phyloP scores from a whole-genome alignment of 306 rosid species.

The Cucurbita ficifolia region DNA sequence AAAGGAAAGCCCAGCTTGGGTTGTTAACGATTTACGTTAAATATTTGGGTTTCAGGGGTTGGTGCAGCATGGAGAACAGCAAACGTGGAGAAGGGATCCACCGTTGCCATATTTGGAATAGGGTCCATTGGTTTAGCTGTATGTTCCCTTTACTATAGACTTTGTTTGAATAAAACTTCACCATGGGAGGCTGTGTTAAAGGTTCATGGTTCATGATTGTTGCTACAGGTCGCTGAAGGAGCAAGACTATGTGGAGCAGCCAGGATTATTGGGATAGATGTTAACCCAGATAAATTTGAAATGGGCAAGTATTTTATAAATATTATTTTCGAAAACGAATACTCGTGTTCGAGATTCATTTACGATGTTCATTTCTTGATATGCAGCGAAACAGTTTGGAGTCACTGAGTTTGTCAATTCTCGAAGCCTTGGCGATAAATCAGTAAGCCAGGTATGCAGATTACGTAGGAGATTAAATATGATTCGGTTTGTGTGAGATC shows the following conservation, averaged over 20 bases:
- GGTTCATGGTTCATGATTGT: slow-evolving; percentile 7
- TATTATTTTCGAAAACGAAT: no score
- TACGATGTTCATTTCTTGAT: not conserved
- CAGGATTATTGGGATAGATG: slow-evolving; percentile 70
- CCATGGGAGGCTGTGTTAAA: not conserved
- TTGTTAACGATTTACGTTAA: no score
- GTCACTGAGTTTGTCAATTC: slow-evolving; percentile 47
- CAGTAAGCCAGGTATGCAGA: slow-evolving; percentile 51
- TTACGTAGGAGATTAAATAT: not conserved
- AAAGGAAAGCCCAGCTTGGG: no score
- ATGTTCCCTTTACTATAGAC: slow-evolving; percentile 7
- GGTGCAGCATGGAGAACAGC: slow-evolving; percentile 94
- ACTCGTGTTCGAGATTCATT: no score
- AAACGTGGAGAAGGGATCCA: slow-evolving; percentile 54
- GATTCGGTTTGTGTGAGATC: not conserved
- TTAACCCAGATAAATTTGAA: slow-evolving; percentile 50
- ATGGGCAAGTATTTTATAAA: slow-evolving; percentile 26
- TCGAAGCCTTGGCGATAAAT: slow-evolving; percentile 31
- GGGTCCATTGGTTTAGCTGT: slow-evolving; percentile 85
- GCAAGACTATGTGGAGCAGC: slow-evolving; percentile 77
- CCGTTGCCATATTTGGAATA: slow-evolving; percentile 69
- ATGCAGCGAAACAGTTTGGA: slow-evolving; percentile 65
- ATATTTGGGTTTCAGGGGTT: slow-evolving; percentile 31
- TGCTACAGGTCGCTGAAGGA: slow-evolving; percentile 71
- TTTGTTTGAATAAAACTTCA: not conserved